These are phyloP conservation scores for Bifiguratus adelaidae DNA, from an alignment of 192 early-diverging fungal genomes.

Conservation along the genomic window DNA sequence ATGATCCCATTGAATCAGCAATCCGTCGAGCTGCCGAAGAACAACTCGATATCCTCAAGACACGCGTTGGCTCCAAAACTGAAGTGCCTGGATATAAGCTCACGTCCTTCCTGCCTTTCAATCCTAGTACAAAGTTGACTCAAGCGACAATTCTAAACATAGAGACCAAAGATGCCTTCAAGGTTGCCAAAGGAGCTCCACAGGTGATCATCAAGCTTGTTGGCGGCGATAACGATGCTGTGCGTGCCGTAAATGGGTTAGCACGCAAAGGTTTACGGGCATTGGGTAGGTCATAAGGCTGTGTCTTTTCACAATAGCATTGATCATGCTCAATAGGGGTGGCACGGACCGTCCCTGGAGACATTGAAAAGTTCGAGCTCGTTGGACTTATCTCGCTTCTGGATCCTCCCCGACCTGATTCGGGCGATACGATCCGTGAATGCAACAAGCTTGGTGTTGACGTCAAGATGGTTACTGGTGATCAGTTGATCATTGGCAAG, in stretches of 20 bases:
- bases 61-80: slow-evolving; percentile 26
- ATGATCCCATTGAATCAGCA: slow-evolving; percentile 83
- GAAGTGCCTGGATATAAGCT: slow-evolving; percentile 85
- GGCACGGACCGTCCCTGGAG: slow-evolving; percentile 47
- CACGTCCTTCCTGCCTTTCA: slow-evolving; percentile 77
- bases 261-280: slow-evolving; percentile 71
- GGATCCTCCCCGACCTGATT: slow-evolving; percentile 80
- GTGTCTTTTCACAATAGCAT: slow-evolving; percentile 65
- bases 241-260: slow-evolving; percentile 71
- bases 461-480: slow-evolving; percentile 94
- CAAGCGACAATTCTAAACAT: slow-evolving; percentile 68
- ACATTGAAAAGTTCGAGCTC: slow-evolving; percentile 58
- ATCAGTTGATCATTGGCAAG: slow-evolving; percentile 86
- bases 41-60: slow-evolving; percentile 22
- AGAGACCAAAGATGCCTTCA: slow-evolving; percentile 64
- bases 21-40: slow-evolving; percentile 73
- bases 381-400: slow-evolving; percentile 82
- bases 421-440: slow-evolving; percentile 74
- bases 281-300: slow-evolving; percentile 57
- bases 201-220: slow-evolving; percentile 82
- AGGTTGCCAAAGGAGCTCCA: slow-evolving; percentile 89
- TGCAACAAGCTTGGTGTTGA: slow-evolving; percentile 72
- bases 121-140: slow-evolving; percentile 79
- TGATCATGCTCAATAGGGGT: too few species aligned
- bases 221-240: slow-evolving; percentile 75